Evolutionary conservation across 148 eudicot species (phyloP).

Genomic region (Vaccinium myrtillus): DNA sequence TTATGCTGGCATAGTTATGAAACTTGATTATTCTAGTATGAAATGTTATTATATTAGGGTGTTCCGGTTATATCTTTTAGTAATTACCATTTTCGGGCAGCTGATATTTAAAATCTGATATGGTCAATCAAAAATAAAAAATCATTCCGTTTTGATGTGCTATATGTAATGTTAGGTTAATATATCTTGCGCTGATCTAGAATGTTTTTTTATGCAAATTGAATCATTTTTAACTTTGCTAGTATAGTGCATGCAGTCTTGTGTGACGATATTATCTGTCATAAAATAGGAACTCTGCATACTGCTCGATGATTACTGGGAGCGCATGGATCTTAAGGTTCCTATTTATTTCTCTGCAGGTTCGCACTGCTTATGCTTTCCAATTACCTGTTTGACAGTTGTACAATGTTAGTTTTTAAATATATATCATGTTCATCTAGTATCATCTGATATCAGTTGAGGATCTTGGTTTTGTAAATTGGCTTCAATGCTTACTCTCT

Average conservation of each 20-base stretch:
- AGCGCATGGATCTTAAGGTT: constrained; percentile 81
- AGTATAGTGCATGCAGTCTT: background rate
- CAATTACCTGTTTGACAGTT: constrained; percentile 4
- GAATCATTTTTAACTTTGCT: background rate
- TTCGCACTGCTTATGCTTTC: constrained; percentile 21
- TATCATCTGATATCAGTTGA: background rate
- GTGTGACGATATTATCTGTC: constrained; percentile 16
- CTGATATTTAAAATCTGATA: background rate
- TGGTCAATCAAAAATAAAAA: background rate
- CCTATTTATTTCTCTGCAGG: constrained; percentile 98
- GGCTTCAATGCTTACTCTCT: background rate
- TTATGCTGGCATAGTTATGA: background rate
- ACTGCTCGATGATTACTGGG: constrained; percentile 90
- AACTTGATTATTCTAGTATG: background rate
- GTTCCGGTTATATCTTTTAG: background rate
- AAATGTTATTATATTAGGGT: background rate
- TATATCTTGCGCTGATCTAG: background rate
- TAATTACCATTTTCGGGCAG: background rate
- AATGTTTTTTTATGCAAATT: background rate
- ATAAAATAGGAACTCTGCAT: constrained; percentile 72
- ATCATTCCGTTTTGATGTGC: background rate
- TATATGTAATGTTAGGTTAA: background rate
- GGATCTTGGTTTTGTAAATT: background rate
- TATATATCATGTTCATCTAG: background rate
- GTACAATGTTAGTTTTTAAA: background rate